Conservation (phyloP, 2,329 filamentous ascomycete species). For the Fusarium sp. region DNA sequence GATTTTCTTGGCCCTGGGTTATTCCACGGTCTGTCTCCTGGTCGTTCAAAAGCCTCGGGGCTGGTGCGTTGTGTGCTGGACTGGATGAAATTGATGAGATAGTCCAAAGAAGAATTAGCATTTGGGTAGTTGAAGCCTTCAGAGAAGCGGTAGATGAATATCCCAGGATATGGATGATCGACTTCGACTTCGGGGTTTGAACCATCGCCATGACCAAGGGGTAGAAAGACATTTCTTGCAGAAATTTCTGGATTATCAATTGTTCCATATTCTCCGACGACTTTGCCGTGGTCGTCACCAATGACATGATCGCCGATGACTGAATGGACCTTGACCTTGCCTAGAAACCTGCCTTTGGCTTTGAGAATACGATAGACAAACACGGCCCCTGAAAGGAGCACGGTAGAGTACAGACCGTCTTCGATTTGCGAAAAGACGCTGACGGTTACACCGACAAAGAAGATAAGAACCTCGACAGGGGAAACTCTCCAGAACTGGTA, state of each 20-base stretch:
- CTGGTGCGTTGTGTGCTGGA: conserved; percentile 81
- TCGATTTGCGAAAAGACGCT: conserved; percentile 91
- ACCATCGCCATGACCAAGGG: conserved; percentile 87
- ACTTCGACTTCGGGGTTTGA: conserved; percentile 86
- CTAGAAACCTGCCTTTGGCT: conserved; percentile 85
- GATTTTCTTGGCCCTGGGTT: conserved; percentile 76
- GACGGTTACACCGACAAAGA: conserved; percentile 91
- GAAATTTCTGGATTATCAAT: conserved; percentile 62
- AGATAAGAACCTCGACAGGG: conserved; percentile 89
- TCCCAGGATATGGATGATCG: conserved; percentile 85
- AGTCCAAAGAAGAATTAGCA: conserved; percentile 87
- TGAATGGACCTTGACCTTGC: conserved; percentile 74
- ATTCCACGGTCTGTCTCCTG: conserved; percentile 92
- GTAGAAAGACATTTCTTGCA: conserved; percentile 84
- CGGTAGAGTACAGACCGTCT: conserved; percentile 89
- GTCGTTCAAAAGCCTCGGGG: conserved; percentile 69
- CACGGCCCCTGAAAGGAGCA: conserved; percentile 79
- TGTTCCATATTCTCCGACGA: conserved; percentile 66
- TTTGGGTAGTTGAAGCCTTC: conserved; percentile 98
- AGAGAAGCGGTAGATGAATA: conserved; percentile 95
- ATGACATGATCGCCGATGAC: conserved; percentile 80
- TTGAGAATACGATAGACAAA: conserved; percentile 87
- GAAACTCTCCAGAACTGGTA: conserved; percentile 97
- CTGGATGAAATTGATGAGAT: conserved; percentile 76
- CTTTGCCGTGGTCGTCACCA: conserved; percentile 65